phyloP scores from a whole-genome alignment of 306 rosid species.

The Prosopis cineraria region DNA sequence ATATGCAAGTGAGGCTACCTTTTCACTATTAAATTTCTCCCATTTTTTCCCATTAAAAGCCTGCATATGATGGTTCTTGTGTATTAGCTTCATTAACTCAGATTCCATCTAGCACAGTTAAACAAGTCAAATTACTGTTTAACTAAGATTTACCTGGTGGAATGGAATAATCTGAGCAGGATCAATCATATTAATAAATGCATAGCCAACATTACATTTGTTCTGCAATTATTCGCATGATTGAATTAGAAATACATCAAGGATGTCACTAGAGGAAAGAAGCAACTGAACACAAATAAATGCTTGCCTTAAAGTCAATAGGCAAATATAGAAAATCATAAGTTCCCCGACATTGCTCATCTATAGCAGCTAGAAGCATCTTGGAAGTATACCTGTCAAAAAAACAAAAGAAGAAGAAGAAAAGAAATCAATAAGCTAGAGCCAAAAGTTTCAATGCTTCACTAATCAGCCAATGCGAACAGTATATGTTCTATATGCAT shows the following conservation, averaged over 20 bases:
- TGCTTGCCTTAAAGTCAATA: slow-evolving; percentile 71
- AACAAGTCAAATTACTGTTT: neutral
- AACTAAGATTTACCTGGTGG: slow-evolving; percentile 52
- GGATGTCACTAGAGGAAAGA: slow-evolving; percentile 17
- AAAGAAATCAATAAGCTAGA: slow-evolving; percentile 8
- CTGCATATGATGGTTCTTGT: slow-evolving; percentile 39
- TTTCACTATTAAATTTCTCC: slow-evolving; percentile 86
- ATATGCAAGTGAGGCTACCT: slow-evolving; percentile 78
- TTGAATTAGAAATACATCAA: slow-evolving; percentile 27
- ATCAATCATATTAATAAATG: slow-evolving; percentile 76
- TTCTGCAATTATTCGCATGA: slow-evolving; percentile 47
- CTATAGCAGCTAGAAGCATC: slow-evolving; percentile 84
- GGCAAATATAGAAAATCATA: slow-evolving; percentile 81
- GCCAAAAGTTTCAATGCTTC: slow-evolving; percentile 11
- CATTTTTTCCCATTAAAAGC: slow-evolving; percentile 79
- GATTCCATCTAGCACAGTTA: neutral
- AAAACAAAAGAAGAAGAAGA: neutral
- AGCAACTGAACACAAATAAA: slow-evolving; percentile 14
- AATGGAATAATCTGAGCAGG: slow-evolving; percentile 69
- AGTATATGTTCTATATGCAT: slow-evolving; percentile 2
- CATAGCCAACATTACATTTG: slow-evolving; percentile 86
- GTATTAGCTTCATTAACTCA: slow-evolving; percentile 23
- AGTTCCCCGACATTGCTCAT: slow-evolving; percentile 73
- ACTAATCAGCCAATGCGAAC: slow-evolving; percentile 7
- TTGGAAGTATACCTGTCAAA: slow-evolving; percentile 67